Evolutionary conservation across 2,329 filamentous ascomycete genomes (phyloP).

Genomic region (Penicillium sp.): DNA sequence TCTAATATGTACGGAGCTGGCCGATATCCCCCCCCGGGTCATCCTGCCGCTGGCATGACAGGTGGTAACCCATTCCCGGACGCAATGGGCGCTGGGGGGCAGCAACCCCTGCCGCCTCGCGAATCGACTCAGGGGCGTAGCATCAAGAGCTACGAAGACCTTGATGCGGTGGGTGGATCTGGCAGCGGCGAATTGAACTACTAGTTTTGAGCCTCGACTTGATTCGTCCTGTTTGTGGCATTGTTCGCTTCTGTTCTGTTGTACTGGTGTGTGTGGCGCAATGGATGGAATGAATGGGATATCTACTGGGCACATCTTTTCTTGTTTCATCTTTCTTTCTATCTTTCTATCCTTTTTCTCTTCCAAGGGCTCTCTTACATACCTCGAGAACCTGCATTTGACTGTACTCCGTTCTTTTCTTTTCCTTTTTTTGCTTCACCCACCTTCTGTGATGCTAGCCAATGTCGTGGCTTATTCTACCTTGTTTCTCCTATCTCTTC

Average conservation of each 20-base stretch:
- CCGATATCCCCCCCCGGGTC: slow-evolving; percentile 30
- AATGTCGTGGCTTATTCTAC: no score
- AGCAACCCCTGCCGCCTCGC: slow-evolving; percentile 75
- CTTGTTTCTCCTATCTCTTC: neutral
- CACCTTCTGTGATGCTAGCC: neutral
- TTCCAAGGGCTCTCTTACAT: neutral
- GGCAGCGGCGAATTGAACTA: slow-evolving; percentile 90
- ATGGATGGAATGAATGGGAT: slow-evolving; percentile 16
- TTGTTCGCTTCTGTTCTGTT: neutral
- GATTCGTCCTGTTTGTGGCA: neutral
- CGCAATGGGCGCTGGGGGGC: slow-evolving; percentile 64
- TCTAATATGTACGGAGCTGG: slow-evolving; percentile 1
- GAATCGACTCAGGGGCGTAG: slow-evolving; percentile 92
- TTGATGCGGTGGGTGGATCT: slow-evolving; percentile 79
- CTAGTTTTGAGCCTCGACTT: slow-evolving; percentile 48
- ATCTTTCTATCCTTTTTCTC: neutral
- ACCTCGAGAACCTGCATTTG: neutral
- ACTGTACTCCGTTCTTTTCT: neutral
- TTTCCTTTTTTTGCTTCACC: slow-evolving; percentile 1
- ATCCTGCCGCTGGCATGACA: slow-evolving; percentile 43
- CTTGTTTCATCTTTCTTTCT: slow-evolving; percentile 3
- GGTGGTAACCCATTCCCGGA: slow-evolving; percentile 51
- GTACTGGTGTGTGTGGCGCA: slow-evolving; percentile 18
- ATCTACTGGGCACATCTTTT: neutral
- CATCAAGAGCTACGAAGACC: slow-evolving; percentile 94